Evolutionary conservation across 108 stramenopile genomes (phyloP), one percentile per base, ranked within the genome.

Genomic region (Nitzschia sp.): DNA sequence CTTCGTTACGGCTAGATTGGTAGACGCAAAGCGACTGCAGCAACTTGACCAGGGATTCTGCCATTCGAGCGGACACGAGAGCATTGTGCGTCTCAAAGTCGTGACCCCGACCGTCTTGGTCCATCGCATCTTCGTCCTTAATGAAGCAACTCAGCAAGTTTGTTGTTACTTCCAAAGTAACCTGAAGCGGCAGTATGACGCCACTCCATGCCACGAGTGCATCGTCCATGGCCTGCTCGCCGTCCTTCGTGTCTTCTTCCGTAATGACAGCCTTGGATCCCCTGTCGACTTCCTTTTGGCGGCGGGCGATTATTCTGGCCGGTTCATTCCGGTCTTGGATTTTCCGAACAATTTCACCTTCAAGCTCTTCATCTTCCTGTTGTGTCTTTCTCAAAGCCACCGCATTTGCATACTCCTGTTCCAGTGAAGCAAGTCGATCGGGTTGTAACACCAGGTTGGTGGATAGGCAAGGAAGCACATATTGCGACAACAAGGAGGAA

Each of bases 261-360:
- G 18, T 46, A 34, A 57, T 70, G 42, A 74, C 33, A 13, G 46
- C 71, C 60, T 70, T 61, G 18, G 51, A 38, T 8, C 23, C 62
- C 31, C 32, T 19, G 32, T 70, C 34, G 27, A 77, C 76, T 70
- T 72, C 68, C 54, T 89, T 84, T 63, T 86, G 88, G 30, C 91
- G 64, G 21, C 82, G 51, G 1, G 88, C 91, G 76, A 93, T 93
- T 17, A 64, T 17, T 46, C 87, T 49, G 0, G 91, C 85, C 13
- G 88, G 83, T 73, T 93, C 91, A 23, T 87, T 80, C 21, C 86
- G 76, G 13, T 76, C 74, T 53, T 84, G 72, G 31, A 89, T 79
- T 46, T 72, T 66, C 18, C 67, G 65, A 11, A 85, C 73, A 56
- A 87, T 76, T 30, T 83, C 72, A 26, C 55, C 71, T 78, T 92